Conservation (phyloP, 345 rosid species). For the Ceriops decandra region DNA sequence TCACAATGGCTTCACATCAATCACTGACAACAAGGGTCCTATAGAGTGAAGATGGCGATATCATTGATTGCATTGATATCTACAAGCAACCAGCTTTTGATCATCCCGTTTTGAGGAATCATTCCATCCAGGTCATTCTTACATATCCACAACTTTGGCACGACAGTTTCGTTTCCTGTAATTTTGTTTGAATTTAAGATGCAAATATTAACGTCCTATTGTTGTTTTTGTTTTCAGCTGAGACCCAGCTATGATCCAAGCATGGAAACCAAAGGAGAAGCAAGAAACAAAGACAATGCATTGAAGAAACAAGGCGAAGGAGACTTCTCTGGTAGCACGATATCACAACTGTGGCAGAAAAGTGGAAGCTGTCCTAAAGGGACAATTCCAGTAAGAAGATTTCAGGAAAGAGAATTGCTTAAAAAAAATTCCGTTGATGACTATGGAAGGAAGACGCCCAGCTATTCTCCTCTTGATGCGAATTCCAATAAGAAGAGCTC, state of each 20-base stretch:
- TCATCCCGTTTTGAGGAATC: constrained; percentile 46
- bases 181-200: neutral
- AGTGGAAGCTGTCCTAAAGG: constrained; percentile 49
- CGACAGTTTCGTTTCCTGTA: too few species aligned
- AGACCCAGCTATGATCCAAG: constrained; percentile 32
- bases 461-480: neutral
- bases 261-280: neutral
- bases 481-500: constrained; percentile 8
- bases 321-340: constrained; percentile 2
- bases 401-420: neutral
- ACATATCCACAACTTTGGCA: neutral
- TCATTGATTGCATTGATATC: constrained; percentile 46
- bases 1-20: too few species aligned
- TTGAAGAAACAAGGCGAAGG: neutral
- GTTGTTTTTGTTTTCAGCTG: constrained; percentile 24
- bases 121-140: constrained; percentile 39
- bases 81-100: constrained; percentile 49
- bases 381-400: constrained; percentile 44
- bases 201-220: too few species aligned
- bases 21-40: neutral
- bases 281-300: neutral
- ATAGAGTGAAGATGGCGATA: constrained; percentile 54
- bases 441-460: constrained; percentile 24
- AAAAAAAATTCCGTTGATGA: constrained; percentile 11
- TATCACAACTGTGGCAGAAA: constrained; percentile 44